Evolutionary conservation across 805 yeast species (phyloP).

Genomic region (Monosporozyma unispora): DNA sequence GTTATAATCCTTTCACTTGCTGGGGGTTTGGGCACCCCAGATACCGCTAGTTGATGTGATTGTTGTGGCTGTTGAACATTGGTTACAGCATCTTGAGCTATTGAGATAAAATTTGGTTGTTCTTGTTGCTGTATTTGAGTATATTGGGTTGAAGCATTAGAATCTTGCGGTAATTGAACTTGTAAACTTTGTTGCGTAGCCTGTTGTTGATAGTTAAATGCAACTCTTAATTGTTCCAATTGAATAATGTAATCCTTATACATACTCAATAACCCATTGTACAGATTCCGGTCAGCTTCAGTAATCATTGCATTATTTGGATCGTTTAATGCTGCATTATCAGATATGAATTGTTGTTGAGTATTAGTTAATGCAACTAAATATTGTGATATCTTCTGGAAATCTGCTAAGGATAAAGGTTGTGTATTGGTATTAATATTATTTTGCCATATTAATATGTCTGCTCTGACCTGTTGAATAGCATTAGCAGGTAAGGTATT

Average conservation of each 20-base stretch:
- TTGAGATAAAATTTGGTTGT: background rate
- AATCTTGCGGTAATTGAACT: background rate
- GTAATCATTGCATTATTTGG: constrained; percentile 16
- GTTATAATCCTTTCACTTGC: constrained; percentile 9
- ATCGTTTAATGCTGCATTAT: constrained; percentile 19
- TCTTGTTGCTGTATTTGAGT: background rate
- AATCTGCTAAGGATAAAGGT: background rate
- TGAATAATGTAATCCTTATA: constrained; percentile 25
- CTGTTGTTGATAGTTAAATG: background rate
- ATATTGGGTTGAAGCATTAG: background rate
- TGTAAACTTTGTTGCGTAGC: constrained; percentile 1
- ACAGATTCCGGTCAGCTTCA: constrained; percentile 22
- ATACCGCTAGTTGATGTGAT: background rate
- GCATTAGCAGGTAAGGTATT: constrained; percentile 25
- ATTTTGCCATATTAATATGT: constrained; percentile 10
- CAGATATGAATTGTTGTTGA: constrained; percentile 18
- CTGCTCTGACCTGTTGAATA: constrained; percentile 23
- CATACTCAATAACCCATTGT: constrained; percentile 25
- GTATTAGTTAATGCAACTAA: constrained; percentile 17
- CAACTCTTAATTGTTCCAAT: constrained; percentile 11
- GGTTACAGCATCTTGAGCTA: background rate
- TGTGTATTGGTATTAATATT: background rate
- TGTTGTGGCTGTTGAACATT: background rate
- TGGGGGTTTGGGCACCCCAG: background rate
- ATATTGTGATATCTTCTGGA: constrained; percentile 15